Evolutionary conservation across 2,329 filamentous ascomycete genomes (phyloP).

Genomic region (Claviceps africana): DNA sequence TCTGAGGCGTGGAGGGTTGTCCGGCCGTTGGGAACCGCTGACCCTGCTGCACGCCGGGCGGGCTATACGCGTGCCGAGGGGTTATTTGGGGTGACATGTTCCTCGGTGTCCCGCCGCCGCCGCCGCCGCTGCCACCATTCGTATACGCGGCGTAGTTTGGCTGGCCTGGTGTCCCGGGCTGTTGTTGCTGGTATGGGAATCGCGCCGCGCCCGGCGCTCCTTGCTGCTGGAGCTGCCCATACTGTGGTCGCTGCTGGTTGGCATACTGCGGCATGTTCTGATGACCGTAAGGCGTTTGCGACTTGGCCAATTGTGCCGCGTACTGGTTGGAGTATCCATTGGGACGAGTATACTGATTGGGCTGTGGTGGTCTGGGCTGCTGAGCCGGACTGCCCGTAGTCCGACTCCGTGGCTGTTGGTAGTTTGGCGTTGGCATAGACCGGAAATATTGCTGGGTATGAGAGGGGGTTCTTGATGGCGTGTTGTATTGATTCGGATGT

Average conservation of each 20-base stretch:
- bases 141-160: constrained; percentile 23
- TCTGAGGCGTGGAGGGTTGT: constrained; percentile 15
- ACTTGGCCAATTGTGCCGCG: constrained; percentile 36
- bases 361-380: constrained; percentile 24
- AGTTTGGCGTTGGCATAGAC: constrained; percentile 22
- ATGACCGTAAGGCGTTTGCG: constrained; percentile 37
- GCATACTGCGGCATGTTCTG: constrained; percentile 34
- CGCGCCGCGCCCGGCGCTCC: constrained; percentile 30
- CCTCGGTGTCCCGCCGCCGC: constrained; percentile 21
- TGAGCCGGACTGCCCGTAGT: constrained; percentile 16
- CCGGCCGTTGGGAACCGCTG: constrained; percentile 20
- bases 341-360: constrained; percentile 35
- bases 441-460: constrained; percentile 32
- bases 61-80: constrained; percentile 23
- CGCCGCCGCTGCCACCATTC: constrained; percentile 26
- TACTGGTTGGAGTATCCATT: constrained; percentile 34
- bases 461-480: constrained; percentile 30
- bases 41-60: constrained; percentile 20
- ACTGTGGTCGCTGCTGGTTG: constrained; percentile 31
- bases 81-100: constrained; percentile 32
- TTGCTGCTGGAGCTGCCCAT: constrained; percentile 26
- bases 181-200: constrained; percentile 21
- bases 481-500: constrained; percentile 30
- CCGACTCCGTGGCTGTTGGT: constrained; percentile 27
- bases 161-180: constrained; percentile 21